Base-by-base conservation (phyloP, 345 rosid species). In the Passiflora organensis region DNA sequence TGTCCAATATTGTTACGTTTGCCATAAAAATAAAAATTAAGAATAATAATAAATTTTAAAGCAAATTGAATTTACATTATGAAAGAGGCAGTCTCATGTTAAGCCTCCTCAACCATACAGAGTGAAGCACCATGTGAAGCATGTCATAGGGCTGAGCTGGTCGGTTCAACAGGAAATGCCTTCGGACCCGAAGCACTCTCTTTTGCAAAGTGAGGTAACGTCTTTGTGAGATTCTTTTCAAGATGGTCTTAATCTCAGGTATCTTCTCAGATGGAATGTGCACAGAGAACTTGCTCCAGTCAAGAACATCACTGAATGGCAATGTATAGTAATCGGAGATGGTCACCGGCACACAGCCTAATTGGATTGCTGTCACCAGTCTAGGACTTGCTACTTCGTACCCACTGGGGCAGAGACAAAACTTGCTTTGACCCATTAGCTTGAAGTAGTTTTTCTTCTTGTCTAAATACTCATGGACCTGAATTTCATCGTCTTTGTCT, bases 371-470 rank as follows among this genome's bases (percentile, higher is more conserved):
- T 37, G 80, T 81, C 0, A 74, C 80, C 19, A 78, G 48, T 58
- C 94, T 72, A 5, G 89, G 94, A 66, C 89, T 82, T 0, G 89
- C 89, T 10, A 85, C 93, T 66, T 82, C 86, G 56, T 48, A 79
- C 51, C 93, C 89, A 39, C 89, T 82, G 0, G 89, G 89, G 48
- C 94, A 82, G 20, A 85, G 20, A 49, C 89, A 82, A 53, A 69
- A 82, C 65, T 70, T 80, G 51, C 77, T 63, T 4, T 37, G 43
- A 6, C 77, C 76, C 82, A 85, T 80, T 51, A 76, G 39, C 23
- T 68, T 19, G 0, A 55, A 51, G 76, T 85, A 82, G 25, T 78
- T 56, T 21, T 48, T 54, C 6, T 56, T 60, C 37, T 65, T 61
- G 0, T 70, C 68, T 14, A 85, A 83, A 59, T 76, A 57, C 21